phyloP scores from a whole-genome alignment of 2,329 filamentous ascomycete species.

The Penicillium capsulatum region DNA sequence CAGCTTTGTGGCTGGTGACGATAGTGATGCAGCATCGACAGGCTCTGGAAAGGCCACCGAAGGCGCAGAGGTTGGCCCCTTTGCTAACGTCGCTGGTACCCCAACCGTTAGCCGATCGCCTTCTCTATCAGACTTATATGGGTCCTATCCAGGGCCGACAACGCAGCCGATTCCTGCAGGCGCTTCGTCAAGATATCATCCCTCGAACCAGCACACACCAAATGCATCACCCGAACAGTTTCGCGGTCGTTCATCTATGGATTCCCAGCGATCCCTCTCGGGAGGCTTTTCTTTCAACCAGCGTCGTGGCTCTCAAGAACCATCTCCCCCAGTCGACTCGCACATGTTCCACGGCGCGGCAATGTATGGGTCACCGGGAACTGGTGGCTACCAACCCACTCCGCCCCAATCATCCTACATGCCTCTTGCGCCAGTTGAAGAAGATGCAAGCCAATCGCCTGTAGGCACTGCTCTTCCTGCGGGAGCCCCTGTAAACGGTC shows the following conservation, averaged over 20 bases:
- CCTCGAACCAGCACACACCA: slow-evolving; percentile 44
- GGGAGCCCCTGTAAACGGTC: slow-evolving; percentile 24
- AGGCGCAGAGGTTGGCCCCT: slow-evolving; percentile 64
- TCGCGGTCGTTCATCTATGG: slow-evolving; percentile 48
- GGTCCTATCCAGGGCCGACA: slow-evolving; percentile 47
- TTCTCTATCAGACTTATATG: slow-evolving; percentile 73
- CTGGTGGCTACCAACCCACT: slow-evolving; percentile 34
- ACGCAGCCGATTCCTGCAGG: slow-evolving; percentile 32
- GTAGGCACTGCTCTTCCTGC: slow-evolving; percentile 17
- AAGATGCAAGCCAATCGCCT: slow-evolving; percentile 32
- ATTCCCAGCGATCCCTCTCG: slow-evolving; percentile 44
- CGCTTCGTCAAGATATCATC: slow-evolving; percentile 42
- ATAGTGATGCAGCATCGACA: slow-evolving; percentile 62
- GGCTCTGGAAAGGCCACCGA: slow-evolving; percentile 55
- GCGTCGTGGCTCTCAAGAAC: slow-evolving; percentile 37
- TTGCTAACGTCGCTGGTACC: slow-evolving; percentile 72
- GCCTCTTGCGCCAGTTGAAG: slow-evolving; percentile 40
- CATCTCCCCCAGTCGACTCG: slow-evolving; percentile 30
- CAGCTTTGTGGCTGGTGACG: slow-evolving; percentile 91
- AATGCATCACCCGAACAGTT: slow-evolving; percentile 51
- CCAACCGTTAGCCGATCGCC: slow-evolving; percentile 70
- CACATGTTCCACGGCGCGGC: slow-evolving; percentile 31
- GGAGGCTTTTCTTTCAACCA: slow-evolving; percentile 30
- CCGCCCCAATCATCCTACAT: slow-evolving; percentile 38
- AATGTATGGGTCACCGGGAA: slow-evolving; percentile 32